Percentiles rank a stretch among this genome's conserved stretches.
phyloP scores from a whole-genome alignment of 2,329 filamentous ascomycete species.

The Ophiognomonia clavigignenti-juglandacearum region DNA sequence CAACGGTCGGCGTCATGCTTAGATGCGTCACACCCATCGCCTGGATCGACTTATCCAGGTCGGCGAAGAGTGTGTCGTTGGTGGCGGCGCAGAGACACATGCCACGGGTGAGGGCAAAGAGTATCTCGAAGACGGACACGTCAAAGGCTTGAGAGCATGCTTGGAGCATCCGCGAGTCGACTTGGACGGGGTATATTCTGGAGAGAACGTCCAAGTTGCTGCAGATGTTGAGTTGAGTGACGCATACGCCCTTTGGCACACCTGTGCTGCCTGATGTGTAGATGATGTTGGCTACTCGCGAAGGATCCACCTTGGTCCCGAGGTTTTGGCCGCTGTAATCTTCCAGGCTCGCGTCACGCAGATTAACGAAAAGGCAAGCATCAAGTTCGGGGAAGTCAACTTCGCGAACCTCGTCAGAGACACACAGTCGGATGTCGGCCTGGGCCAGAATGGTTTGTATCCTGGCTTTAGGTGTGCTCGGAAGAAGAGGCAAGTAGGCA shows the following conservation, averaged over 20 bases:
- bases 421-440: constrained; percentile 43
- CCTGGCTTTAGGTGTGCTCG: constrained; percentile 61
- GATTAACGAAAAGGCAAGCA: constrained; percentile 25
- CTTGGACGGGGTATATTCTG: constrained; percentile 56
- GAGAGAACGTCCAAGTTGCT: constrained; percentile 69
- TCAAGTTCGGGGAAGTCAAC: constrained; percentile 14
- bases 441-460: constrained; percentile 58
- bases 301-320: constrained; percentile 32
- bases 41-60: constrained; percentile 65
- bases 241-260: constrained; percentile 70
- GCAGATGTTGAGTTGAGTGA: constrained; percentile 71
- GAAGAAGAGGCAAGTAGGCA: constrained; percentile 75
- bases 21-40: constrained; percentile 67
- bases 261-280: constrained; percentile 85
- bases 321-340: constrained; percentile 32
- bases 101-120: constrained; percentile 74
- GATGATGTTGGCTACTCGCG: constrained; percentile 67
- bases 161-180: constrained; percentile 63
- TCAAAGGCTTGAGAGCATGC: constrained; percentile 83
- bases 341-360: constrained; percentile 26
- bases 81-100: constrained; percentile 73
- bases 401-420: constrained; percentile 32
- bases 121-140: constrained; percentile 86
- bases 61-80: constrained; percentile 69
- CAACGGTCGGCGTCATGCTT: constrained; percentile 81